Conservation (phyloP, 305 asterid species). For the Fraxinus albicans region DNA sequence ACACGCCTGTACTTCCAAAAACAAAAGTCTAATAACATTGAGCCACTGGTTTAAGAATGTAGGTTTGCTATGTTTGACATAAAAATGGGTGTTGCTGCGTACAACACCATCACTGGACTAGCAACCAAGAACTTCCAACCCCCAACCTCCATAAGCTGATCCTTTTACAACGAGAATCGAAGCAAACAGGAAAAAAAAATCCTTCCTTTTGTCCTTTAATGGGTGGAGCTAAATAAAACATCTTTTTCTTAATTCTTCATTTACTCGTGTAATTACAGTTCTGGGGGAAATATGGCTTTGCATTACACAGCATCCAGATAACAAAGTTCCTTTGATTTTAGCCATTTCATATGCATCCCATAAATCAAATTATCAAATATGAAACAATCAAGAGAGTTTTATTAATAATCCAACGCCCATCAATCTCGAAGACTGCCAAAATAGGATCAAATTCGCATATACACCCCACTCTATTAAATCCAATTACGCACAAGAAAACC, state of each 20-base stretch:
- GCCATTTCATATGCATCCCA: slow-evolving; percentile 4
- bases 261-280: not conserved
- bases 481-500: not conserved
- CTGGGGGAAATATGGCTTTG: not conserved
- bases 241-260: not conserved
- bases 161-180: not conserved
- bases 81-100: not conserved
- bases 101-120: not conserved
- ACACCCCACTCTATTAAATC: not conserved
- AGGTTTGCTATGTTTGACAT: not conserved
- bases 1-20: slow-evolving; percentile 48
- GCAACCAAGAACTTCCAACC: not conserved
- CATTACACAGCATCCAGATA: not conserved
- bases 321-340: not conserved
- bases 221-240: not conserved
- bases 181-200: not conserved
- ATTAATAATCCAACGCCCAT: not conserved
- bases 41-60: not conserved
- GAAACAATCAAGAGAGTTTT: not conserved
- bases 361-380: not conserved
- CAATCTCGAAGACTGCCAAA: not conserved
- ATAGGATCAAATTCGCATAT: not conserved
- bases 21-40: not conserved
- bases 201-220: not conserved
- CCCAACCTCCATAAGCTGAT: not conserved